These are phyloP conservation scores for Puccinia coronata DNA, from an alignment of 1,284 basidiomycete genomes.

Conservation along the genomic window DNA sequence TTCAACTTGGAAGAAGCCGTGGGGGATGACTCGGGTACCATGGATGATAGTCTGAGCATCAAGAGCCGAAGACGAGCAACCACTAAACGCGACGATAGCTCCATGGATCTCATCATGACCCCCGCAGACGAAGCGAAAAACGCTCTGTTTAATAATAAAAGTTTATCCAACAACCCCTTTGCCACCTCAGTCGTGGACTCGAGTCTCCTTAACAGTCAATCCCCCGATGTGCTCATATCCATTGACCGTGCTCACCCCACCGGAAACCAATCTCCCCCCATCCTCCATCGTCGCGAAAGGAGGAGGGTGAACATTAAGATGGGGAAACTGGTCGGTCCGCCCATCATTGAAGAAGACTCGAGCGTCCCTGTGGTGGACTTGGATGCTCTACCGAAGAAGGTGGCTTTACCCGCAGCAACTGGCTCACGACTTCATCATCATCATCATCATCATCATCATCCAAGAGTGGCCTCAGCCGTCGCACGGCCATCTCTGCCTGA, in stretches of 20 bases:
- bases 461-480: neutral
- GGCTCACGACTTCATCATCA: neutral
- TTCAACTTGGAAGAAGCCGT: conserved; percentile 27
- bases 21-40: neutral
- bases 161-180: neutral
- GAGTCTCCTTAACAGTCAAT: no score
- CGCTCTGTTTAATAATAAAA: no score
- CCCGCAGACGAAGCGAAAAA: no score
- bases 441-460: neutral
- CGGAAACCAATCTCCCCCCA: neutral
- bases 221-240: no score
- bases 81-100: no score
- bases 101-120: no score
- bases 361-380: neutral
- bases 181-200: no score
- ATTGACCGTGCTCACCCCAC: neutral
- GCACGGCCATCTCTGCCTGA: conserved; percentile 47
- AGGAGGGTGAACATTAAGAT: conserved; percentile 46
- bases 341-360: conserved; percentile 45
- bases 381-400: neutral
- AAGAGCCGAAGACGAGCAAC: neutral
- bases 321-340: conserved; percentile 36
- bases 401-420: neutral
- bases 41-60: conserved; percentile 11
- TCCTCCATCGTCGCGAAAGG: conserved; percentile 27